phyloP scores from a whole-genome alignment of 306 rosid species.

The barrel medic (Medicago truncatula) region MtrunA17r5.0-ANR NC_053042.1:22259001-22259500 shows the following conservation, averaged over 20 bases:
- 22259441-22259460: too few species aligned
- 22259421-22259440: not conserved
- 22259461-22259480: slow-evolving; percentile 21
- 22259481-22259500: slow-evolving; percentile 12
- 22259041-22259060: slow-evolving; percentile 36
- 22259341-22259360: slow-evolving; percentile 25
- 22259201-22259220: slow-evolving; percentile 47
- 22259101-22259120: slow-evolving; percentile 48
- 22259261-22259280: slow-evolving; percentile 39
- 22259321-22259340: slow-evolving; percentile 48
- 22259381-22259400: slow-evolving; percentile 8
- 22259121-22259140: slow-evolving; percentile 42
- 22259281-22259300: slow-evolving; percentile 36
- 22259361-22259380: slow-evolving; percentile 27
- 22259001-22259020: slow-evolving; percentile 38
- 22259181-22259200: slow-evolving; percentile 45
- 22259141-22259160: slow-evolving; percentile 43
- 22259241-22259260: slow-evolving; percentile 30
- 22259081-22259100: slow-evolving; percentile 50
- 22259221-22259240: slow-evolving; percentile 45
- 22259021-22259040: not conserved
- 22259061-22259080: slow-evolving; percentile 51
- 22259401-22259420: slow-evolving; percentile 11
- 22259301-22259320: slow-evolving; percentile 72
- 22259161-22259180: slow-evolving; percentile 42